Conservation (phyloP, 768 basidiomycete species). For the Lactarius vividus region DNA sequence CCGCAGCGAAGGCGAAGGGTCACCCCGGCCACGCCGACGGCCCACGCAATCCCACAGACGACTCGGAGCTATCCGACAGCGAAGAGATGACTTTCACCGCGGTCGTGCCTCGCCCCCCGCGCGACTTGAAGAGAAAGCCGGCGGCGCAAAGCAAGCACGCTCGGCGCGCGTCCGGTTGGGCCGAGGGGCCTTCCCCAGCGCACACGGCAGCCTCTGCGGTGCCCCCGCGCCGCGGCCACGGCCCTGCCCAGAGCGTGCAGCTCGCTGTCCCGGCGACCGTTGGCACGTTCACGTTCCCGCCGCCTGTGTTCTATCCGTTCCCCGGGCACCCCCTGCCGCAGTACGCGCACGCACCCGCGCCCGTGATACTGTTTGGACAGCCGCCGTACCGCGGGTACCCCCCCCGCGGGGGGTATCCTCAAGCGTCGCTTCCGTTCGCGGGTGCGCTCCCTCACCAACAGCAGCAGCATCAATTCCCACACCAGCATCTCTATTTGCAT, state of each 20-base stretch:
- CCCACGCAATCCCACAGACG: constrained; percentile 16
- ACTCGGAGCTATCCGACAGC: constrained; percentile 22
- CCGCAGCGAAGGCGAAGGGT: not conserved
- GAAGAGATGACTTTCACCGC: constrained; percentile 13
- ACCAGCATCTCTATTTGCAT: constrained; percentile 13
- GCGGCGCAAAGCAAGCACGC: constrained; percentile 7
- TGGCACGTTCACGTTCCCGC: constrained; percentile 28
- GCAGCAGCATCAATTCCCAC: constrained; percentile 6
- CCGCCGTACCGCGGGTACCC: constrained; percentile 15
- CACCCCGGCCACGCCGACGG: not conserved
- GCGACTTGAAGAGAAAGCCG: constrained; percentile 19
- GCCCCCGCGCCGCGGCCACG: constrained; percentile 2
- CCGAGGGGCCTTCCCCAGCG: constrained; percentile 3
- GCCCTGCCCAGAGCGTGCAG: constrained; percentile 13
- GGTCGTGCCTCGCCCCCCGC: constrained; percentile 8
- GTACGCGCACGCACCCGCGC: constrained; percentile 11
- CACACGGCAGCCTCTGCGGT: not conserved
- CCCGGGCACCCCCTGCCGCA: constrained; percentile 1
- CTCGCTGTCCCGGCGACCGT: constrained; percentile 19
- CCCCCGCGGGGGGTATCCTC: constrained; percentile 13
- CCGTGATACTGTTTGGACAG: constrained; percentile 4
- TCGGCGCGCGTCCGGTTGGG: constrained; percentile 10
- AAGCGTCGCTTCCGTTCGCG: constrained; percentile 3
- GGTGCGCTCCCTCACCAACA: constrained; percentile 7
- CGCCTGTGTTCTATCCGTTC: constrained; percentile 19